These are phyloP conservation scores for Lichtheimia ramosa DNA, from an alignment of 371 early-diverging fungal species.

Conservation along the genomic window DNA sequence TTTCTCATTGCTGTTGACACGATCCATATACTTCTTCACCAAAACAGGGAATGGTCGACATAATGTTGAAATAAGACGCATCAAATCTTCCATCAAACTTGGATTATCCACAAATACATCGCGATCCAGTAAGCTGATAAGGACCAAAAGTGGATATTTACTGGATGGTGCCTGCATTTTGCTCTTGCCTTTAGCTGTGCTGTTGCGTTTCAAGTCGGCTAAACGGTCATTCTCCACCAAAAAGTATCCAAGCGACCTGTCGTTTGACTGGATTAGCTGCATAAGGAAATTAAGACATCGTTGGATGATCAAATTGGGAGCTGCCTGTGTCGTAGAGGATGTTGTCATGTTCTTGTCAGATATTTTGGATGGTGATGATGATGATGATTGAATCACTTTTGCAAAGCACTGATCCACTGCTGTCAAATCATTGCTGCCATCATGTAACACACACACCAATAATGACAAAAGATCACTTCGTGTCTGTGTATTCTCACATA, in stretches of 20 bases:
- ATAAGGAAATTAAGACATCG: constrained; percentile 85
- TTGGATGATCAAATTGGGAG: constrained; percentile 84
- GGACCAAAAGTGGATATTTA: constrained; percentile 84
- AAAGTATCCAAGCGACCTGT: constrained; percentile 69
- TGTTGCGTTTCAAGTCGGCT: constrained; percentile 47
- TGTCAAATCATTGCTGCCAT: constrained; percentile 76
- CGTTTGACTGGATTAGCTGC: constrained; percentile 68
- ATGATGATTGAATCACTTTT: constrained; percentile 56
- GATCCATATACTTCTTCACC: constrained; percentile 51
- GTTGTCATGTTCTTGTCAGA: constrained; percentile 28
- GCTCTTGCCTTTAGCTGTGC: constrained; percentile 68
- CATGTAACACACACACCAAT: constrained; percentile 84
- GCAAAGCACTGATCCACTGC: constrained; percentile 80
- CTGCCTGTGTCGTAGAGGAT: constrained; percentile 43
- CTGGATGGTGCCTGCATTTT: constrained; percentile 52
- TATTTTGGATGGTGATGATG: constrained; percentile 53
- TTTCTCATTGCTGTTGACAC: constrained; percentile 34
- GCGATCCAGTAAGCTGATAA: constrained; percentile 84
- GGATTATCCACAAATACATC: constrained; percentile 77
- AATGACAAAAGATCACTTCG: constrained; percentile 84
- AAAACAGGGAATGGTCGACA: constrained; percentile 69
- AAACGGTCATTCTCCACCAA: constrained; percentile 73
- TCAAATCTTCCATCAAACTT: constrained; percentile 83
- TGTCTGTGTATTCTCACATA: constrained; percentile 89
- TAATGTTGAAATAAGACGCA: constrained; percentile 78